Conservation (phyloP, 176 grass and related monocot species). For the Musa schizocarpa region DNA sequence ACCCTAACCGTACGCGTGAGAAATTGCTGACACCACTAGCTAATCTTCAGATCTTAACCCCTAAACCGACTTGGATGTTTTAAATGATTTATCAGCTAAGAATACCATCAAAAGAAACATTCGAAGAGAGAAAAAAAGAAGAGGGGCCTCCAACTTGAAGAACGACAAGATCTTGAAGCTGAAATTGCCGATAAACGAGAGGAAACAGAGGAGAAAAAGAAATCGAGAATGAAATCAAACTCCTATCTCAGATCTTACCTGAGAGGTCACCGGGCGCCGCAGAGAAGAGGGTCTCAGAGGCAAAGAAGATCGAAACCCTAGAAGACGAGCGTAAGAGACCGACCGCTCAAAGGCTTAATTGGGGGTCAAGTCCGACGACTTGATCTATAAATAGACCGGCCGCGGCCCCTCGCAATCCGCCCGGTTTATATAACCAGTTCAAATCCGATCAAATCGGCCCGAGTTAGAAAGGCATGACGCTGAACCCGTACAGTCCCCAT, state of each 20-base stretch:
- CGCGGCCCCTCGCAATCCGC: no score
- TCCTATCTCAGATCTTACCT: not conserved
- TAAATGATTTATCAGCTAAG: not conserved
- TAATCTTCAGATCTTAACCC: not conserved
- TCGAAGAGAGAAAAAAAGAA: not conserved
- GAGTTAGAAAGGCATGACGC: not conserved
- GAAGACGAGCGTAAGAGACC: not conserved
- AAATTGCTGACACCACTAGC: not conserved
- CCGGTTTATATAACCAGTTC: no score
- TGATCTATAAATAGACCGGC: not conserved
- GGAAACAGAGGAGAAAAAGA: not conserved
- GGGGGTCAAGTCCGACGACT: not conserved
- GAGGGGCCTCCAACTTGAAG: not conserved
- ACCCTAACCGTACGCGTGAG: not conserved
- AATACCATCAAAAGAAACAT: not conserved
- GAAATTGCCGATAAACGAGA: not conserved
- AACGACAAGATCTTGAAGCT: not conserved
- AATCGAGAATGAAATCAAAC: not conserved
- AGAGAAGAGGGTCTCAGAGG: not conserved
- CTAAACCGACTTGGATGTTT: not conserved
- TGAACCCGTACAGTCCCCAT: no score
- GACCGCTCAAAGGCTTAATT: no score
- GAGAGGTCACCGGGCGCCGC: not conserved
- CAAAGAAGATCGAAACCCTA: not conserved
- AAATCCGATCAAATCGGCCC: not conserved